These are phyloP conservation scores for Aureobasidium zeae DNA, from an alignment of 2,329 filamentous ascomycete genomes.

Conservation along the genomic window DNA sequence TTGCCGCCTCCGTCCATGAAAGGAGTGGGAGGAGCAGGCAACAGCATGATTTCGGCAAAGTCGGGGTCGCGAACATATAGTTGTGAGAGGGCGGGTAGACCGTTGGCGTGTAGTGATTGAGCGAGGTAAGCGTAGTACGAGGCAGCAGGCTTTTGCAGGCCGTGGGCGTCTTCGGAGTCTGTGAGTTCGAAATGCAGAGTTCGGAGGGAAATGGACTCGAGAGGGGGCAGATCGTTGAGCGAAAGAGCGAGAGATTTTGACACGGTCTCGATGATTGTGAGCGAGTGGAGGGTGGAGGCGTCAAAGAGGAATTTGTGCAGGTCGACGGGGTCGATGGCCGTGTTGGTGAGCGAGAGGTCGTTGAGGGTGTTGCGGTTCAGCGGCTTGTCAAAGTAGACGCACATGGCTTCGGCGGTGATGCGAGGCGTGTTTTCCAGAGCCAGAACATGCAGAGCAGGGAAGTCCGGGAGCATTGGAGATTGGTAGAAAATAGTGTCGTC, in stretches of 20 bases:
- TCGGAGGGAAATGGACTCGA: slow-evolving; percentile 59
- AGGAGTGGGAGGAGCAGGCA: slow-evolving; percentile 54
- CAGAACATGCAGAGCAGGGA: slow-evolving; percentile 66
- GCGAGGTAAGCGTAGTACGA: slow-evolving; percentile 81
- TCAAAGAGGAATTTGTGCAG: slow-evolving; percentile 53
- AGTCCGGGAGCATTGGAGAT: slow-evolving; percentile 53
- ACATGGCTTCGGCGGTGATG: slow-evolving; percentile 63
- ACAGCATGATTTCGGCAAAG: slow-evolving; percentile 71
- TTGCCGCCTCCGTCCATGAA: slow-evolving; percentile 33
- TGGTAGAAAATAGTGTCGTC: slow-evolving; percentile 67
- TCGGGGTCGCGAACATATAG: slow-evolving; percentile 79
- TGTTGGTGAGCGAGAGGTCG: slow-evolving; percentile 61
- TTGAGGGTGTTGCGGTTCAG: slow-evolving; percentile 53
- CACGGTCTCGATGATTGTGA: slow-evolving; percentile 50
- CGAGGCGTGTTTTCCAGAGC: slow-evolving; percentile 61
- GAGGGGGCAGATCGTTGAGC: slow-evolving; percentile 44
- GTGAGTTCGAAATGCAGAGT: slow-evolving; percentile 79
- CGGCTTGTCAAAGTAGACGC: slow-evolving; percentile 54
- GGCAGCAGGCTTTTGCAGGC: slow-evolving; percentile 42
- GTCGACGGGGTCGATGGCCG: slow-evolving; percentile 55
- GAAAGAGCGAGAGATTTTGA: slow-evolving; percentile 46
- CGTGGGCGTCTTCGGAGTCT: slow-evolving; percentile 50
- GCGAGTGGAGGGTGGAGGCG: slow-evolving; percentile 49
- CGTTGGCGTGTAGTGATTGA: slow-evolving; percentile 66
- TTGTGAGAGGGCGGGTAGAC: slow-evolving; percentile 61